phyloP scores from a whole-genome alignment of 495 filamentous ascomycete species.

The Margaritispora aquatica region DNA sequence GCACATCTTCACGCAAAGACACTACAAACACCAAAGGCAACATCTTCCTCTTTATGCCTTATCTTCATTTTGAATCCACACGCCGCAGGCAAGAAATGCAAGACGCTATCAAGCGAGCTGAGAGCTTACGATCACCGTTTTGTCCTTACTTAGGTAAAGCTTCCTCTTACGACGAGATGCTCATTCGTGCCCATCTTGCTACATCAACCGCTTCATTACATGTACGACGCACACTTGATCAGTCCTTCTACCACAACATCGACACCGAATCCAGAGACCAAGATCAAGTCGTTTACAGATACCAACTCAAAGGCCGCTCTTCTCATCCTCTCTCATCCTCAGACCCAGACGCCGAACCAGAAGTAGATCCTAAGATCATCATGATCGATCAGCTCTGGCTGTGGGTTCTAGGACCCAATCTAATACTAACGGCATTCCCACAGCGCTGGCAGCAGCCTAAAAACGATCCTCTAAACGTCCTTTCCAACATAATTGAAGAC shows the following conservation, averaged over 20 bases:
- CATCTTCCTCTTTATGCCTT: conserved; percentile 47
- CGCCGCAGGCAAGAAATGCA: conserved; percentile 52
- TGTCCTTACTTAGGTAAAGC: conserved; percentile 23
- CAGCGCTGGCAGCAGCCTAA: conserved; percentile 67
- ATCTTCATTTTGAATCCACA: conserved; percentile 60
- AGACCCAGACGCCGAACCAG: background rate
- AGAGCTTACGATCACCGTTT: conserved; percentile 20
- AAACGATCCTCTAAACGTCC: conserved; percentile 60
- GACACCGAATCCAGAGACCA: conserved; percentile 59
- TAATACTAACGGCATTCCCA: conserved; percentile 62
- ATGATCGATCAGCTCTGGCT: conserved; percentile 76
- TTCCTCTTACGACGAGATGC: conserved; percentile 50
- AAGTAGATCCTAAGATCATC: conserved; percentile 54
- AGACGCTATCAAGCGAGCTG: conserved; percentile 46
- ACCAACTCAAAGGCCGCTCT: conserved; percentile 33
- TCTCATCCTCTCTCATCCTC: too few relatives aligned
- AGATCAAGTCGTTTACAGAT: conserved; percentile 67
- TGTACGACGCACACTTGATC: conserved; percentile 62
- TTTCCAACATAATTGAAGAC: conserved; percentile 65
- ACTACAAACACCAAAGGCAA: conserved; percentile 13
- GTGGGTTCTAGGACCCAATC: conserved; percentile 56
- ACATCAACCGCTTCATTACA: conserved; percentile 50
- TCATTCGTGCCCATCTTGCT: conserved; percentile 56
- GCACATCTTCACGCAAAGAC: conserved; percentile 7
- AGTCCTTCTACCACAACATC: conserved; percentile 67